Percentiles rank a stretch among this genome's conserved stretches.
phyloP scores from a whole-genome alignment of 2,329 filamentous ascomycete genomes.

The Gliomastix tumulicola region DNA sequence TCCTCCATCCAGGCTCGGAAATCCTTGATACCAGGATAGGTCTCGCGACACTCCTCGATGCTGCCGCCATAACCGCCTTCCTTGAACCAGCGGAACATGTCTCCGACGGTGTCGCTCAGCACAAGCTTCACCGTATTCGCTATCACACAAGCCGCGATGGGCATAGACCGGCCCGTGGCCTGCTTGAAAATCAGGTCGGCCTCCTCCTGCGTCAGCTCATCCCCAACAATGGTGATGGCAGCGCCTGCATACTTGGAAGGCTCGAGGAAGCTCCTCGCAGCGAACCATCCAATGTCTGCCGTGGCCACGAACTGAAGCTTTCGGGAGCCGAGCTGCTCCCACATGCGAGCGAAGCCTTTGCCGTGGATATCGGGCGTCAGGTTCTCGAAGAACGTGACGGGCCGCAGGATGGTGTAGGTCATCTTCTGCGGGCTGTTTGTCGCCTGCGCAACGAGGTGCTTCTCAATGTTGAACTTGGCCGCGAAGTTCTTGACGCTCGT shows the following conservation, averaged over 20 bases:
- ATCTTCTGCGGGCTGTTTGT: constrained; percentile 28
- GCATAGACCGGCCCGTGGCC: neutral
- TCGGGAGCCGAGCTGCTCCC: no score
- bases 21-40: constrained; percentile 6
- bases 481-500: constrained; percentile 51
- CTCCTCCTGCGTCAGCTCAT: neutral
- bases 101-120: neutral
- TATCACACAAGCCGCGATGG: neutral
- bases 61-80: neutral
- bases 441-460: constrained; percentile 37
- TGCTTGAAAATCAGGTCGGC: neutral
- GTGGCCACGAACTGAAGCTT: constrained; percentile 29
- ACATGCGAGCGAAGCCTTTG: constrained; percentile 19
- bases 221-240: neutral
- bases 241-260: constrained; percentile 15
- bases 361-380: constrained; percentile 18
- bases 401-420: constrained; percentile 51
- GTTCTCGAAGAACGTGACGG: constrained; percentile 52
- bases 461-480: constrained; percentile 49
- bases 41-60: neutral
- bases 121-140: neutral
- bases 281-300: constrained; percentile 32
- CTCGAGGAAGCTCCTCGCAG: constrained; percentile 24
- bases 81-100: neutral
- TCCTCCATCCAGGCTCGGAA: constrained; percentile 6